phyloP scores from a whole-genome alignment of 805 yeast genomes.

The Zygosaccharomyces rouxii region DNA sequence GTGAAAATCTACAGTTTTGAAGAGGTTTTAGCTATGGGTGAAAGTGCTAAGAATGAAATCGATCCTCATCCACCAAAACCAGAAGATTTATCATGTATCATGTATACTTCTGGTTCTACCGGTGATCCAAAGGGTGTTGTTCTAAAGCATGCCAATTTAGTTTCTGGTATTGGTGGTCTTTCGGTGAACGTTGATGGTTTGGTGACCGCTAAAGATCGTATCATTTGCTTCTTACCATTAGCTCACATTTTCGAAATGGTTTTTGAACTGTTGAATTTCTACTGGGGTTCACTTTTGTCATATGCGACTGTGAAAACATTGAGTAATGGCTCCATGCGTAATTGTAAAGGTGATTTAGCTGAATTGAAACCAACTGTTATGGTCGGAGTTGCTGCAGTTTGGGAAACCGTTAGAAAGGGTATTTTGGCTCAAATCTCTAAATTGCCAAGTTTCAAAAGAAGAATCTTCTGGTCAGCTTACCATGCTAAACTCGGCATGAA shows the following conservation, averaged over 20 bases:
- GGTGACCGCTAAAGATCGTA: constrained; percentile 57
- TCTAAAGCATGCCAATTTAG: constrained; percentile 56
- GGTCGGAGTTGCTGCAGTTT: constrained; percentile 99
- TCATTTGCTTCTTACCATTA: constrained; percentile 86
- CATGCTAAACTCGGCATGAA: constrained; percentile 63
- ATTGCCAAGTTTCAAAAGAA: constrained; percentile 63
- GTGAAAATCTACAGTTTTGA: constrained; percentile 59
- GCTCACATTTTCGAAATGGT: constrained; percentile 95
- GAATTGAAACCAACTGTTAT: constrained; percentile 86
- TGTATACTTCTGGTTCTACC: constrained; percentile 73
- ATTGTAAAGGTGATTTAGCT: constrained; percentile 83
- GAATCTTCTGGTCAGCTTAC: constrained; percentile 84
- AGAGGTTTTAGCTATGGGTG: constrained; percentile 65
- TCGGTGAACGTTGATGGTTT: constrained; percentile 53
- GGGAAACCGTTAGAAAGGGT: constrained; percentile 95
- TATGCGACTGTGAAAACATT: constrained; percentile 92
- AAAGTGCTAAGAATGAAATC: constrained; percentile 42
- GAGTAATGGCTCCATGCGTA: constrained; percentile 72
- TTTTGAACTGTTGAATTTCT: constrained; percentile 71
- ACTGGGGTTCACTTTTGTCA: constrained; percentile 89
- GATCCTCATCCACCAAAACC: constrained; percentile 42
- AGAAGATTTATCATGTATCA: constrained; percentile 55
- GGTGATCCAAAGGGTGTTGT: constrained; percentile 80
- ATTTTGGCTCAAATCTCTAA: constrained; percentile 68
- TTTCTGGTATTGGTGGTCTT: constrained; percentile 87